phyloP scores from a whole-genome alignment of 2,329 filamentous ascomycete genomes.

The Lachnellula suecica region DNA sequence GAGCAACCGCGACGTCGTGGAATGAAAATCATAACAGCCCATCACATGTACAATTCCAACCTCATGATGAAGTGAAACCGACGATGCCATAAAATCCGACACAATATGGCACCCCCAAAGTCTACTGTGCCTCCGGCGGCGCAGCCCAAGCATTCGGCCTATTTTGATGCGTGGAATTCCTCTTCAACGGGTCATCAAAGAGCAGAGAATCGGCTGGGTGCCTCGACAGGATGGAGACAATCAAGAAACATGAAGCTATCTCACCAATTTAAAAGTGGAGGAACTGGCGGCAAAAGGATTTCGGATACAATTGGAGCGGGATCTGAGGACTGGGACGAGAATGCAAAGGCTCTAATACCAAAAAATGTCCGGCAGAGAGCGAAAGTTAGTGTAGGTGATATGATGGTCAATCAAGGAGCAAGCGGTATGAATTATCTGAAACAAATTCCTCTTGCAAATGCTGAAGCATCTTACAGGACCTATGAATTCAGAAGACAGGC shows the following conservation, averaged over 20 bases:
- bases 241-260: slow-evolving; percentile 68
- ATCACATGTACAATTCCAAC: neutral
- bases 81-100: neutral
- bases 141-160: slow-evolving; percentile 39
- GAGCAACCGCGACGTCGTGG: neutral
- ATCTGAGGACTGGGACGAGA: slow-evolving; percentile 53
- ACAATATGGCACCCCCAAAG: slow-evolving; percentile 25
- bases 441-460: slow-evolving; percentile 33
- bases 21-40: neutral
- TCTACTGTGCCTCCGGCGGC: slow-evolving; percentile 22
- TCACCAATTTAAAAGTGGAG: slow-evolving; percentile 62
- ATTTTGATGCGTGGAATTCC: slow-evolving; percentile 71
- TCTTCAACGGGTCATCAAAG: slow-evolving; percentile 77
- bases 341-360: slow-evolving; percentile 42
- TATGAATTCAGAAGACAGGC: slow-evolving; percentile 19
- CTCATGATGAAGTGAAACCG: neutral
- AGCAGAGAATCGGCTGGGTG: slow-evolving; percentile 64
- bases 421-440: slow-evolving; percentile 1
- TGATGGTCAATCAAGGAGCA: slow-evolving; percentile 48
- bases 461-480: slow-evolving; percentile 31
- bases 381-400: slow-evolving; percentile 48
- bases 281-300: slow-evolving; percentile 57
- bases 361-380: slow-evolving; percentile 35
- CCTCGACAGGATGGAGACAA: slow-evolving; percentile 68
- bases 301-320: slow-evolving; percentile 67